Base-by-base conservation (phyloP, 768 basidiomycete genomes). In the Phlebiopsis flavidoalba region DNA sequence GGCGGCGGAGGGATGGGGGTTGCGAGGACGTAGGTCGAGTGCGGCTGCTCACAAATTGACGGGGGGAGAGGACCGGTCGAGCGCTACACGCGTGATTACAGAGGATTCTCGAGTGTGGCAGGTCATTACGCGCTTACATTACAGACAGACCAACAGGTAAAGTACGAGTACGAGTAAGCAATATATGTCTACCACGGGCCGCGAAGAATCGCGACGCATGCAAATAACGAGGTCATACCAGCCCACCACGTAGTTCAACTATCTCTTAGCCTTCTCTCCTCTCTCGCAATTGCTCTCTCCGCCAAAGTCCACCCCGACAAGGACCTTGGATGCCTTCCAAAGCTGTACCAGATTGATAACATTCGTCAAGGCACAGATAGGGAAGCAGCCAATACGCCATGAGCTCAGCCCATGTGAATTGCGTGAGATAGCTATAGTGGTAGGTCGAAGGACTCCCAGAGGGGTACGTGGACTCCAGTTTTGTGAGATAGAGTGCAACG, bases 251-350 rank as follows among this genome's bases (percentile, higher is more conserved):
- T 7, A 19, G 60, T 60, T 59, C 62, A 68, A 68, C 57, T 53
- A 43, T 31, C 58, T 59, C 51, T 56, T 22, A 54, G 62, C 61
- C 64, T 67, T 66, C 64, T 66, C 64, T 70, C 79, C 59, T 81
- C 76, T 59, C 87, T 76, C 19, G 82, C 88, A 59, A 82, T 80
- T 43, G 86, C 86, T 65, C 95, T 78, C 74, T 95, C 93, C 48
- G 91, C 91, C 51, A 97, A n/a, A 76, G 70, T 97, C 95, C 11
- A 97, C 91, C 0, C 95, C 94, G 14, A 97, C 95, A 15, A 97
- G 81, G 58, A 94, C 93, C 75, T 94, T 94, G 37, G 91, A 89
- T 26, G 97, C 96, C 73, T 99, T 99, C 95, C 95, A 98, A 60
- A 98, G 84, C 73, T 99, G 97, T 7, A 99, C 95, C 36, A 91